These are phyloP conservation scores for Astrocystis sublimbata DNA, from an alignment of 495 filamentous ascomycete genomes.

Conservation along the genomic window DNA sequence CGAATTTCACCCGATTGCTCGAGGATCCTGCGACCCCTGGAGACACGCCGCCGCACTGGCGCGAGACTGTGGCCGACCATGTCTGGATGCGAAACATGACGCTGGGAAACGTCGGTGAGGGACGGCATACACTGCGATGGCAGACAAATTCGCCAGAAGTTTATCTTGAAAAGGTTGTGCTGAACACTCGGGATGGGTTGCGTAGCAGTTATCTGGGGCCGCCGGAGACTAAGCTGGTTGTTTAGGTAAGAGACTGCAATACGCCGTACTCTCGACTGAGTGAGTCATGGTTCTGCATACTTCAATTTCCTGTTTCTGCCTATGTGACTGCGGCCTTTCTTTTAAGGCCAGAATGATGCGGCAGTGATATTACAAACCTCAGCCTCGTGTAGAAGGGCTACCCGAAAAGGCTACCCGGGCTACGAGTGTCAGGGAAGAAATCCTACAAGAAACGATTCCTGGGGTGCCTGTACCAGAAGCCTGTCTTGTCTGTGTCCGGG, in stretches of 20 bases:
- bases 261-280: not conserved
- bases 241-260: not conserved
- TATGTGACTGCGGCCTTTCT: too few species aligned
- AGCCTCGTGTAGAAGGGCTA: too few species aligned
- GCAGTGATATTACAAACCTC: too few species aligned
- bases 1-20: slow-evolving; percentile 44
- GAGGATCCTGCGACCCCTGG: slow-evolving; percentile 47
- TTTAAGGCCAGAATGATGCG: too few species aligned
- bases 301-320: too few species aligned
- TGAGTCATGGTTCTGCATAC: not conserved
- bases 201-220: slow-evolving; percentile 60
- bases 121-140: slow-evolving; percentile 52
- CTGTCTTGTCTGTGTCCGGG: too few species aligned
- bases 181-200: slow-evolving; percentile 57
- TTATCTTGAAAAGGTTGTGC: slow-evolving; percentile 60
- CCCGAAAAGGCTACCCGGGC: too few species aligned
- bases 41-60: slow-evolving; percentile 54
- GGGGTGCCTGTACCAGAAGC: too few species aligned
- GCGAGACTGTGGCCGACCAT: slow-evolving; percentile 49
- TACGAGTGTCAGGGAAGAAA: too few species aligned
- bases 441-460: too few species aligned
- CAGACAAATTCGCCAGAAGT: slow-evolving; percentile 57
- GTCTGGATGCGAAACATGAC: slow-evolving; percentile 56
- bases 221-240: slow-evolving; percentile 43
- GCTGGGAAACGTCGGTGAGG: slow-evolving; percentile 36